These are phyloP conservation scores for Aspergillus hiratsukae DNA, from an alignment of 2,329 filamentous ascomycete genomes.

Conservation along the genomic window DNA sequence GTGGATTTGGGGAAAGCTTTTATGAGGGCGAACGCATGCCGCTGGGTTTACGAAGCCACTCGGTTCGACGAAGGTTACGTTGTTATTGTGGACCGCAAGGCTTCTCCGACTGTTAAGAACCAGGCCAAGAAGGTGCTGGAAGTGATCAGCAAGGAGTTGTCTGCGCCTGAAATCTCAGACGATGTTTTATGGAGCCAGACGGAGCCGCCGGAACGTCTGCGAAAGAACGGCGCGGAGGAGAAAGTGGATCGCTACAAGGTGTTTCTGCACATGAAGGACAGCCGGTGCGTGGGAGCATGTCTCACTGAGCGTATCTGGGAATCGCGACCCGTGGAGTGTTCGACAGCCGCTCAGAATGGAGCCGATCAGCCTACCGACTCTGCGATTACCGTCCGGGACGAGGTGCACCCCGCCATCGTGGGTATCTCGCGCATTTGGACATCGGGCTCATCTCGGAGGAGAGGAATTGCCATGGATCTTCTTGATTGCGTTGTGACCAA, in stretches of 20 bases:
- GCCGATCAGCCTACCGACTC: conserved; percentile 26
- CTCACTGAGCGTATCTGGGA: conserved; percentile 58
- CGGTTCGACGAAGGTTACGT: conserved; percentile 50
- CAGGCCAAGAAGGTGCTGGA: conserved; percentile 55
- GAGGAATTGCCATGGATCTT: conserved; percentile 55
- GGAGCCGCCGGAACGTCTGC: conserved; percentile 36
- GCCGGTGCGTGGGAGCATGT: conserved; percentile 59
- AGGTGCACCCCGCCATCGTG: conserved; percentile 48
- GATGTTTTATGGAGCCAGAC: conserved; percentile 53
- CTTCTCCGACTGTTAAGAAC: conserved; percentile 47
- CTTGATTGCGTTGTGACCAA: conserved; percentile 53
- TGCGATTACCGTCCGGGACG: conserved; percentile 43
- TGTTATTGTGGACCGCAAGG: conserved; percentile 54
- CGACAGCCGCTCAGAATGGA: conserved; percentile 17
- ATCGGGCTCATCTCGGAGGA: conserved; percentile 51
- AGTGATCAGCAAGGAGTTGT: conserved; percentile 60
- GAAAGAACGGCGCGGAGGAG: conserved; percentile 30
- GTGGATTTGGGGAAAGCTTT: conserved; percentile 59
- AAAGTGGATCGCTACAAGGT: conserved; percentile 52
- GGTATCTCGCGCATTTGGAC: conserved; percentile 65
- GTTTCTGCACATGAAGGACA: conserved; percentile 58
- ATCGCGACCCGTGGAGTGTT: conserved; percentile 47
- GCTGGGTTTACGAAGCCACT: conserved; percentile 49
- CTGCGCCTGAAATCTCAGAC: conserved; percentile 56
- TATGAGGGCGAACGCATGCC: conserved; percentile 48